phyloP scores from a whole-genome alignment of 2,329 filamentous ascomycete species.

The Colletotrichum salicis region DNA sequence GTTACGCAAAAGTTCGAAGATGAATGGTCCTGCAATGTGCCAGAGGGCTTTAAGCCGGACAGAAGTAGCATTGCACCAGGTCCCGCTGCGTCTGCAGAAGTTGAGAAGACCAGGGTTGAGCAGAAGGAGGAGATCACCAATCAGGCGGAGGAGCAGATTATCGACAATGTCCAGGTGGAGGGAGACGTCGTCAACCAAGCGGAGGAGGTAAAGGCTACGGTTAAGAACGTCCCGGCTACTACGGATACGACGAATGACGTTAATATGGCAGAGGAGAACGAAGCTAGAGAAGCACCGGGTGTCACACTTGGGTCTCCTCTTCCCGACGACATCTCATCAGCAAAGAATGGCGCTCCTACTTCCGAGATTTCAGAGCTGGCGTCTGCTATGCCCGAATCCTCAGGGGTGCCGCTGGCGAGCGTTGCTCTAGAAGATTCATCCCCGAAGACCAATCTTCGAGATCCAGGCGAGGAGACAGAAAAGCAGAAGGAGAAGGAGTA shows the following conservation, averaged over 20 bases:
- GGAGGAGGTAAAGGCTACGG: not conserved
- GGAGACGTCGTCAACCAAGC: not conserved
- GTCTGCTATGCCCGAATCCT: not conserved
- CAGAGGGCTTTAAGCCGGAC: slow-evolving; percentile 44
- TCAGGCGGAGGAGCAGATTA: not conserved
- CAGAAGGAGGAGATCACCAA: not conserved
- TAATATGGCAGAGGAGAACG: not conserved
- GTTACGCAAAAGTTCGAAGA: slow-evolving; percentile 56
- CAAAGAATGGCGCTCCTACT: not conserved
- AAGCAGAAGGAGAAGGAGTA: not conserved
- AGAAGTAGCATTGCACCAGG: not conserved
- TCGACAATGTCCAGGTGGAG: not conserved
- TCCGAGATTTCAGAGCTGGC: not conserved
- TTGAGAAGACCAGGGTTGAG: slow-evolving; percentile 27
- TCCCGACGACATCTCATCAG: not conserved
- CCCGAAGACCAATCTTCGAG: not conserved
- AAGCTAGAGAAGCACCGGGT: not conserved
- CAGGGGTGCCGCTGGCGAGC: not conserved
- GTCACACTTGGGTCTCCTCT: slow-evolving; percentile 5
- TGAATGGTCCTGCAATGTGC: slow-evolving; percentile 59
- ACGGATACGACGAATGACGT: not conserved
- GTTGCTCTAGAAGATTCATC: not conserved
- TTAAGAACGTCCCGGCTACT: no score
- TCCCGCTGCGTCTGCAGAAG: not conserved
- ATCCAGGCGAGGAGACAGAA: not conserved